Evolutionary conservation across 768 basidiomycete species (phyloP).

Genomic region (Tulasnella sp.): DNA sequence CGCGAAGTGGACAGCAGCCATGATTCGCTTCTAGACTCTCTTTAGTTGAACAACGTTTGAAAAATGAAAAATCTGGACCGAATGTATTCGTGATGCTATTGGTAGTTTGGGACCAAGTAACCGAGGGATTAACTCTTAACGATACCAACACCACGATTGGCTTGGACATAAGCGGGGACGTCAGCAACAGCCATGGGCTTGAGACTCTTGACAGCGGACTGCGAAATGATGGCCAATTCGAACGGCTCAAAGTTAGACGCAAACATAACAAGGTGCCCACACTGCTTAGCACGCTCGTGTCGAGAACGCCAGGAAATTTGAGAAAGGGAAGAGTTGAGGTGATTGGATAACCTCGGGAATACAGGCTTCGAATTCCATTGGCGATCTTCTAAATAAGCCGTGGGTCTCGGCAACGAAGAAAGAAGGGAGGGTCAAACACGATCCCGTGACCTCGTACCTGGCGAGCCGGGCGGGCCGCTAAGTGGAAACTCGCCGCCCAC

Average conservation of each 20-base stretch:
- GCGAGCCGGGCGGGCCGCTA: neutral
- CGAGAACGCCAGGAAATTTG: neutral
- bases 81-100: neutral
- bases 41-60: neutral
- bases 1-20: slow-evolving; percentile 58
- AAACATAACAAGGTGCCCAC: neutral
- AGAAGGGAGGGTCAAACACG: neutral
- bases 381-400: neutral
- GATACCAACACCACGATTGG: neutral
- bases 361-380: neutral
- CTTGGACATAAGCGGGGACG: neutral
- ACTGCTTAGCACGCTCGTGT: neutral
- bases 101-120: neutral
- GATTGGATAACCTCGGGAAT: neutral
- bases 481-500: neutral
- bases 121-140: no score
- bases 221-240: neutral
- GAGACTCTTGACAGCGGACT: neutral
- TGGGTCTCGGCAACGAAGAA: neutral
- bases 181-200: neutral
- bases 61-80: neutral
- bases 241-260: neutral
- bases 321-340: neutral
- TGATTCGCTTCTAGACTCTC: slow-evolving; percentile 31
- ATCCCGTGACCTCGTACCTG: neutral